Conservation (phyloP, 2,329 filamentous ascomycete genomes). For the Aureobasidium sp. region DNA sequence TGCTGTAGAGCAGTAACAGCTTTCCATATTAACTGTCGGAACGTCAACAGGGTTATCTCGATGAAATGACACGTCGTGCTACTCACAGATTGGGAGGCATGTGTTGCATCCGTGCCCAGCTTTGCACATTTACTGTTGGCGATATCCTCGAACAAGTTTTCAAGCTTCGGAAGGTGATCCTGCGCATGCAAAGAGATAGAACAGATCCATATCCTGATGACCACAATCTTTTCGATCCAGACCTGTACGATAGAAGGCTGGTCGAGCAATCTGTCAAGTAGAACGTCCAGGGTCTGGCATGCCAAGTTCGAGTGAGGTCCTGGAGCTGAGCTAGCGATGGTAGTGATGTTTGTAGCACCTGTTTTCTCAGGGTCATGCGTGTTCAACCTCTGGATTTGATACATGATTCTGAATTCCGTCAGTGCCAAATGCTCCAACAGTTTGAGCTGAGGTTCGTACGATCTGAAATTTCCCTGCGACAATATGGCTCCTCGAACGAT, state of each 20-base stretch:
- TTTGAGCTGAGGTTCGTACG: not conserved
- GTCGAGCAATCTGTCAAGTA: constrained; percentile 52
- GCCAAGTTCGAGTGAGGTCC: constrained; percentile 26
- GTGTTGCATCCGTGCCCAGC: constrained; percentile 55
- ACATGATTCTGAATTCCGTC: constrained; percentile 44
- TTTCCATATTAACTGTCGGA: constrained; percentile 63
- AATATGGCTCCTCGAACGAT: constrained; percentile 34
- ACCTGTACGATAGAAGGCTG: constrained; percentile 38
- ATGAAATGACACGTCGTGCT: not conserved
- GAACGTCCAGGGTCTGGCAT: constrained; percentile 51
- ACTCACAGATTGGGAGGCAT: constrained; percentile 53
- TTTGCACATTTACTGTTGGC: constrained; percentile 37
- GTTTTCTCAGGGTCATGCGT: not conserved
- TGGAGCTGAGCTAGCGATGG: not conserved
- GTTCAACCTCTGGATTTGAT: constrained; percentile 61
- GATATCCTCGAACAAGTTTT: constrained; percentile 42
- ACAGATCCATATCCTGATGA: constrained; percentile 62
- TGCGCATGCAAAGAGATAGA: constrained; percentile 39
- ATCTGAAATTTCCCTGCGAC: constrained; percentile 57
- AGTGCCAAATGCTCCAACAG: not conserved
- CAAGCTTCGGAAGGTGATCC: constrained; percentile 34
- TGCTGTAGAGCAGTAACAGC: constrained; percentile 55
- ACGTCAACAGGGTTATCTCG: not conserved
- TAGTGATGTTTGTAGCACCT: too few species aligned
- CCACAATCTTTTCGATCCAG: constrained; percentile 63